Conservation (phyloP, 2,329 filamentous ascomycete genomes). For the Hymenoscyphus scutula region DNA sequence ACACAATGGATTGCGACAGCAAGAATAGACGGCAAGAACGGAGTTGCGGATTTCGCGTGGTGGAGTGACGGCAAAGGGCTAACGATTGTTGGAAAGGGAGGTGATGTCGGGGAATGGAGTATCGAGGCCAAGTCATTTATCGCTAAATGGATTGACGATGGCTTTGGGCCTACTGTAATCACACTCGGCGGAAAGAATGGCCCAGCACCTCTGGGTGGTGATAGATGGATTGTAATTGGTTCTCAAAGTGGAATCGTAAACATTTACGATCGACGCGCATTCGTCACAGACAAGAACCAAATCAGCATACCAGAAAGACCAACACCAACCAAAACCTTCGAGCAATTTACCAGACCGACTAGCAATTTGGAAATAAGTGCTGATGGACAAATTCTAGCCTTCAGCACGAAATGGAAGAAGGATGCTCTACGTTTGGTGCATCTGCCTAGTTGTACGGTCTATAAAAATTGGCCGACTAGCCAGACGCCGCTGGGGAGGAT, state of each 20-base stretch:
- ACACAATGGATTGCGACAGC: constrained; percentile 86
- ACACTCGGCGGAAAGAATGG: constrained; percentile 68
- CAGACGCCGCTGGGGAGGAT: constrained; percentile 85
- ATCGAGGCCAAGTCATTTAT: constrained; percentile 66
- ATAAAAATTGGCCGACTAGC: constrained; percentile 93
- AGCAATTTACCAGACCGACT: constrained; percentile 84
- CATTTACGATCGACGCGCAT: constrained; percentile 73
- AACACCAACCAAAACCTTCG: constrained; percentile 69
- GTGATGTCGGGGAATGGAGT: constrained; percentile 88
- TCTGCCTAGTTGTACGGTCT: constrained; percentile 88
- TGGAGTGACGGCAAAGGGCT: constrained; percentile 83
- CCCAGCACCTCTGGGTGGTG: constrained; percentile 64
- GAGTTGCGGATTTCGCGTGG: constrained; percentile 90
- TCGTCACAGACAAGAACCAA: constrained; percentile 39
- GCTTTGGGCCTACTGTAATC: constrained; percentile 79
- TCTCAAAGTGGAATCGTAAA: constrained; percentile 87
- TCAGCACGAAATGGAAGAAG: constrained; percentile 83
- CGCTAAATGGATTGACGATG: constrained; percentile 85
- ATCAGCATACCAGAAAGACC: constrained; percentile 63
- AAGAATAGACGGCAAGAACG: constrained; percentile 75
- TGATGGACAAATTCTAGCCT: constrained; percentile 84
- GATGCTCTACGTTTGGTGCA: constrained; percentile 87
- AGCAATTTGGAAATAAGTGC: constrained; percentile 78
- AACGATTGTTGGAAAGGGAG: constrained; percentile 78
- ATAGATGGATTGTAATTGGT: constrained; percentile 87